These are phyloP conservation scores for Amanita jacksonii DNA, from an alignment of 768 basidiomycete species.

Conservation along the genomic window DNA sequence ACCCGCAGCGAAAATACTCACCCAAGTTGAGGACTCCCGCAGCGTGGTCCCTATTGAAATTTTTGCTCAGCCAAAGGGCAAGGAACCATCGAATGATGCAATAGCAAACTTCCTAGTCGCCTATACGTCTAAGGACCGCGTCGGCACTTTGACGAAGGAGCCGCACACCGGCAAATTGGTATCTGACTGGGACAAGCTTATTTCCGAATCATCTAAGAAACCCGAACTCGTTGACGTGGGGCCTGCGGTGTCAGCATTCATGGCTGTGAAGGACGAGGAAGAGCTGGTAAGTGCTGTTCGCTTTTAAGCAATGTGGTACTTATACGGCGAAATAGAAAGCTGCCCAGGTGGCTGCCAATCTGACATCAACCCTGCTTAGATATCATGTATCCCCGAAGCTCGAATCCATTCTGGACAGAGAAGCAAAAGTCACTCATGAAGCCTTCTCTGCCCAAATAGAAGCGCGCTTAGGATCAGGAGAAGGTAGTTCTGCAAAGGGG, in stretches of 20 bases:
- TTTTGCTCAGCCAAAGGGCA: slow-evolving; percentile 67
- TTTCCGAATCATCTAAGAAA: slow-evolving; percentile 44
- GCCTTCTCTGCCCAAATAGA: slow-evolving; percentile 81
- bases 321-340: slow-evolving; percentile 47
- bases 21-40: slow-evolving; percentile 58
- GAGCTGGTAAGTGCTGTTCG: slow-evolving; percentile 57
- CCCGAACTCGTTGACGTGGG: slow-evolving; percentile 77
- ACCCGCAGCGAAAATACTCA: slow-evolving; percentile 68
- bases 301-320: slow-evolving; percentile 9
- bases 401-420: slow-evolving; percentile 85
- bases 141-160: slow-evolving; percentile 79
- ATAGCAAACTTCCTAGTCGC: slow-evolving; percentile 56
- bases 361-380: slow-evolving; percentile 80
- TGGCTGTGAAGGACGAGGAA: slow-evolving; percentile 87
- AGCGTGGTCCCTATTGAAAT: slow-evolving; percentile 64
- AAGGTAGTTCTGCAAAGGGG: slow-evolving; percentile 65
- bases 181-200: slow-evolving; percentile 71
- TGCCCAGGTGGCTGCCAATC: slow-evolving; percentile 58
- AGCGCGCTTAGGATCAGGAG: slow-evolving; percentile 76
- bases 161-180: slow-evolving; percentile 77
- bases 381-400: slow-evolving; percentile 83
- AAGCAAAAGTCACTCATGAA: slow-evolving; percentile 86
- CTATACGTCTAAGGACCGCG: slow-evolving; percentile 52
- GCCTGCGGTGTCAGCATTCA: slow-evolving; percentile 61
- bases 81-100: slow-evolving; percentile 68